These are phyloP conservation scores for Modicella reniformis DNA, from an alignment of 371 early-diverging fungal species.

Conservation along the genomic window DNA sequence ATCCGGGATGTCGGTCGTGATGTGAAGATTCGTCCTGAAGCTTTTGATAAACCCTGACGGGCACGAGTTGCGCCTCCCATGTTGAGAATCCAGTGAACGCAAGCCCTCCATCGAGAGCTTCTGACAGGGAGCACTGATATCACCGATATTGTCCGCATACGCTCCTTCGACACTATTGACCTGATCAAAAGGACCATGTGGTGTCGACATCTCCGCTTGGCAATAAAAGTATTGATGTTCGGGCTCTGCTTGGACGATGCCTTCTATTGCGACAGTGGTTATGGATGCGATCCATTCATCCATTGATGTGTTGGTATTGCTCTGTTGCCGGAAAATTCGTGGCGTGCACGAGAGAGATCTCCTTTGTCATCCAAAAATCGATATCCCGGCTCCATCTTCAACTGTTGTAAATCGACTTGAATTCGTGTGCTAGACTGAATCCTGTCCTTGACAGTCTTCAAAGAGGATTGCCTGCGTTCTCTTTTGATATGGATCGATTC, in stretches of 20 bases:
- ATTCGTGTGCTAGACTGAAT: slow-evolving; percentile 12
- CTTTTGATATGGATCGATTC: slow-evolving; percentile 8
- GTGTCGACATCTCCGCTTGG: neutral
- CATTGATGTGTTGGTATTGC: neutral
- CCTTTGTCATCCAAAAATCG: neutral
- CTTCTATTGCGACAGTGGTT: neutral
- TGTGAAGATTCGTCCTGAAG: slow-evolving; percentile 13
- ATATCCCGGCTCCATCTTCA: neutral
- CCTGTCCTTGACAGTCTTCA: slow-evolving; percentile 12
- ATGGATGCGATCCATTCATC: neutral
- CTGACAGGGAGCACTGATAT: neutral
- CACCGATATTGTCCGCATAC: neutral
- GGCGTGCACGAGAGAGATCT: neutral
- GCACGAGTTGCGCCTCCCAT: slow-evolving; percentile 36
- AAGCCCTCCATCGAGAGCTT: neutral
- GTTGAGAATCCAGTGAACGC: neutral
- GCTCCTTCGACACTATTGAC: neutral
- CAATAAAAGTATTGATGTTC: neutral
- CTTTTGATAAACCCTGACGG: slow-evolving; percentile 30
- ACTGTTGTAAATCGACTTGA: slow-evolving; percentile 21
- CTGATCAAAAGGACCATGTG: neutral
- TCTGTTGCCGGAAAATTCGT: neutral
- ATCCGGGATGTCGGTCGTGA: neutral
- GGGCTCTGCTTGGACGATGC: neutral
- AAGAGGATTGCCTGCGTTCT: slow-evolving; percentile 30